phyloP scores from a whole-genome alignment of 2,329 filamentous ascomycete species.

The Penicillium aurantiogriseum region DNA sequence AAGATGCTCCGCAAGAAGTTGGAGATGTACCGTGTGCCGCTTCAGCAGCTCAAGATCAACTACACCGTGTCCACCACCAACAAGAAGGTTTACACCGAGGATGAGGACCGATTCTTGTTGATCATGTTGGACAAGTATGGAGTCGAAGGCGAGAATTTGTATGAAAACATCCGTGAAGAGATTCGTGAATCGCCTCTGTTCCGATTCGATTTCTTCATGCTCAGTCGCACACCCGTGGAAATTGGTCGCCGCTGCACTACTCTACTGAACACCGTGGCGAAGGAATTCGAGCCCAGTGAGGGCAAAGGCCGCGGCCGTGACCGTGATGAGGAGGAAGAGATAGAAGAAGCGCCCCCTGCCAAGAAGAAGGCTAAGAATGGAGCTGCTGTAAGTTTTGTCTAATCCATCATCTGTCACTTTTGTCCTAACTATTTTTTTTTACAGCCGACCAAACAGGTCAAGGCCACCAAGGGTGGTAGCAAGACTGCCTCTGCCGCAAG shows the following conservation, averaged over 20 bases:
- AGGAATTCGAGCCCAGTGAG: slow-evolving; percentile 85
- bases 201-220: slow-evolving; percentile 99
- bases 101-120: slow-evolving; percentile 92
- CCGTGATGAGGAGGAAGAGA: slow-evolving; percentile 77
- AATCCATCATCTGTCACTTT: not conserved
- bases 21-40: slow-evolving; percentile 90
- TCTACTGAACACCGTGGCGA: slow-evolving; percentile 86
- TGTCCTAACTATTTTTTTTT: slow-evolving; percentile 16
- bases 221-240: slow-evolving; percentile 89
- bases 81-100: slow-evolving; percentile 99
- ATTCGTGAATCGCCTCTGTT: slow-evolving; percentile 93
- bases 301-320: slow-evolving; percentile 63
- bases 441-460: slow-evolving; percentile 86
- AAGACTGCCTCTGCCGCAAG: slow-evolving; percentile 74
- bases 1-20: slow-evolving; percentile 95
- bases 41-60: slow-evolving; percentile 98
- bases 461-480: slow-evolving; percentile 75
- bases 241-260: slow-evolving; percentile 91
- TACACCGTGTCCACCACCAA: slow-evolving; percentile 99
- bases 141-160: slow-evolving; percentile 84
- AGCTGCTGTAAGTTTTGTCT: slow-evolving; percentile 67
- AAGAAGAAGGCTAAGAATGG: slow-evolving; percentile 94
- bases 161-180: slow-evolving; percentile 94
- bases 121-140: slow-evolving; percentile 91
- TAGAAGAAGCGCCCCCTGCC: slow-evolving; percentile 75